Base-by-base conservation (phyloP, 768 basidiomycete genomes). In the Leccinellum rugosiceps region DNA sequence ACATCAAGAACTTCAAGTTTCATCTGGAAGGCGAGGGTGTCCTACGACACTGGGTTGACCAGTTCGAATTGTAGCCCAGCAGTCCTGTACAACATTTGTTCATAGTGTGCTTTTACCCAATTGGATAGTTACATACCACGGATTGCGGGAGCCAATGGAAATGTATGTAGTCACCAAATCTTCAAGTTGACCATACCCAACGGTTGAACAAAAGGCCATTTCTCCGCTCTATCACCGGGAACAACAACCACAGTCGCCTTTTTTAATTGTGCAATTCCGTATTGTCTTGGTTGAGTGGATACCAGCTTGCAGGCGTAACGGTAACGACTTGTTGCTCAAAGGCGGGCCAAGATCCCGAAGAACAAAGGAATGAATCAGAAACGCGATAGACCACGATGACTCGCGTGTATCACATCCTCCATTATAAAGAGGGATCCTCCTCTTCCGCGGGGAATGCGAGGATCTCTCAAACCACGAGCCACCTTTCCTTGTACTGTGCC, bases 11-110 rank as follows among this genome's bases (percentile, higher is more conserved):
- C 31, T 88, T 88, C 66, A 74, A 80, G 60, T 59, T 70, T 13
- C 87, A 91, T 63, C 72, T 77, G 35, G 67, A 72, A 38, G 91
- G 91, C 17, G 83, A 85, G 66, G 82, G 83, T 34, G 79, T 92
- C 3, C 50, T 93, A 32, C 77, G 80, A 58, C 87, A 91, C 68
- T 89, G 88, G 86, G 87, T 86, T 9, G 78, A 82, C 57, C 75
- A 80, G 23, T 85, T 90, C 53, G 68, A 80, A 26, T 50, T 82
- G 30, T 82, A 71, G 62, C 17, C n/a, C 38, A 41, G n/a, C n/a
- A 9, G 35, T 41, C n/a, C 3, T 19, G 41, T 19, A 43, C 19
- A 43, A 25, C 7, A 23, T 23, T 25, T 45, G 44, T 45, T 23
- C 44, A 45, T 45, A 45, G 23, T 45, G 44, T 43, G 10, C 41